These are phyloP conservation scores for Cercophora newfieldiana DNA, from an alignment of 495 filamentous ascomycete genomes.

Conservation along the genomic window DNA sequence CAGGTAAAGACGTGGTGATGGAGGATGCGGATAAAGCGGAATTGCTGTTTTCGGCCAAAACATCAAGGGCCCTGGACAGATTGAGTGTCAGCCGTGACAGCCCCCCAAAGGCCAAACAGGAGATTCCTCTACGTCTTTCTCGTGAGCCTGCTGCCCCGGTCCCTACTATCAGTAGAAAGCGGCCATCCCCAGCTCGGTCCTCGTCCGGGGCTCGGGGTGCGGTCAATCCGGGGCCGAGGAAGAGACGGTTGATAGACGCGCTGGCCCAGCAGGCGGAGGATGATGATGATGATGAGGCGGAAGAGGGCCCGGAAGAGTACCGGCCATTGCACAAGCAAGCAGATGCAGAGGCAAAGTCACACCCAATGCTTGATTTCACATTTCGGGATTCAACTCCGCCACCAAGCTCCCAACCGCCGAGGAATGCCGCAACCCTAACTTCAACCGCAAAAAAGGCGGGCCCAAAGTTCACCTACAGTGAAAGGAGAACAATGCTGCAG, in stretches of 20 bases:
- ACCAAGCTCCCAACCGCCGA: slow-evolving; percentile 1
- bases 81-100: slow-evolving; percentile 26
- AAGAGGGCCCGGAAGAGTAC: background rate
- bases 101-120: slow-evolving; percentile 23
- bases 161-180: slow-evolving; percentile 15
- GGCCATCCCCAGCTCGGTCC: slow-evolving; percentile 13
- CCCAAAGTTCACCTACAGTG: slow-evolving; percentile 50
- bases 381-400: slow-evolving; percentile 25
- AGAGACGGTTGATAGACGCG: slow-evolving; percentile 56
- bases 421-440: slow-evolving; percentile 19
- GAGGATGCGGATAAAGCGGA: slow-evolving; percentile 16
- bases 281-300: slow-evolving; percentile 22
- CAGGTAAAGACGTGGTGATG: slow-evolving; percentile 29
- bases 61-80: slow-evolving; percentile 27
- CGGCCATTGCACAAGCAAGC: background rate
- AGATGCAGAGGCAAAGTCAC: slow-evolving; percentile 11
- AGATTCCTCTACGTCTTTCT: slow-evolving; percentile 44
- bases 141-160: slow-evolving; percentile 15
- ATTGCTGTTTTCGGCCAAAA: slow-evolving; percentile 34
- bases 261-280: slow-evolving; percentile 47
- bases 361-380: slow-evolving; percentile 8
- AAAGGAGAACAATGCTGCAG: slow-evolving; percentile 48
- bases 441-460: slow-evolving; percentile 28
- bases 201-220: background rate
- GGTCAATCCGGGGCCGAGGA: slow-evolving; percentile 27